Evolutionary conservation across 2,329 filamentous ascomycete genomes (phyloP), one percentile per base, ranked within the genome.

Genomic region (Paracoccidioides lutzii): DNA sequence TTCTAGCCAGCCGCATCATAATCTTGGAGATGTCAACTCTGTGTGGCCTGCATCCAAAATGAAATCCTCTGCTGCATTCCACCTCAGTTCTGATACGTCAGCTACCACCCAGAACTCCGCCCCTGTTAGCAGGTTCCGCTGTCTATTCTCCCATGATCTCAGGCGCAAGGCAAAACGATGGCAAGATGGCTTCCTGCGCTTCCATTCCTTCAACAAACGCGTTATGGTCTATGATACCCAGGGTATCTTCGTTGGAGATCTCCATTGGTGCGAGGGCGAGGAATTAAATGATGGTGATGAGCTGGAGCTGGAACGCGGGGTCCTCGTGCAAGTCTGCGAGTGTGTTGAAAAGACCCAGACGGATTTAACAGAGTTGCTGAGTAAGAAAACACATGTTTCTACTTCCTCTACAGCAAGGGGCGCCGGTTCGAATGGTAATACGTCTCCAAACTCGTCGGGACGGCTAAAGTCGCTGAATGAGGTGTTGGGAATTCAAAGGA

Each of bases 111-210:
- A 83, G 62, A 83, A 81, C 63, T 85, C 83, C 22, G 88, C 90
- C 1, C 77, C 81, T 0, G 89, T 96, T 42, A 76, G 87, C 65
- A 89, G 94, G 65, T 94, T 85, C 69, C 79, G 81, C 59, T 96
- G 90, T 68, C 82, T 96, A 4, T 96, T 88, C 71, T 94, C 90
- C 1, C 82, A 88, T 66, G 90, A 96, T 66, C 69, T 95, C 44
- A 82, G 83, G 53, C 83, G 88, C 55, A 96, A 96, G 73, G 84
- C 88, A 63, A 96, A 96, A 69, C 78, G 88, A 58, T 96, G 90
- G 90, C 88, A 95, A 65, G 90, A 96, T 83, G 90, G 91, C 40
- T 83, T 83, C 53, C 80, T 96, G 59, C 87, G 85, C 60, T 95
- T 85, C 61, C 90, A 96, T 66, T 85, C 87, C 0, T 95, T 95